Evolutionary conservation across 2,329 filamentous ascomycete genomes (phyloP).

Genomic region (Exophiala phaeomuriformis): DNA sequence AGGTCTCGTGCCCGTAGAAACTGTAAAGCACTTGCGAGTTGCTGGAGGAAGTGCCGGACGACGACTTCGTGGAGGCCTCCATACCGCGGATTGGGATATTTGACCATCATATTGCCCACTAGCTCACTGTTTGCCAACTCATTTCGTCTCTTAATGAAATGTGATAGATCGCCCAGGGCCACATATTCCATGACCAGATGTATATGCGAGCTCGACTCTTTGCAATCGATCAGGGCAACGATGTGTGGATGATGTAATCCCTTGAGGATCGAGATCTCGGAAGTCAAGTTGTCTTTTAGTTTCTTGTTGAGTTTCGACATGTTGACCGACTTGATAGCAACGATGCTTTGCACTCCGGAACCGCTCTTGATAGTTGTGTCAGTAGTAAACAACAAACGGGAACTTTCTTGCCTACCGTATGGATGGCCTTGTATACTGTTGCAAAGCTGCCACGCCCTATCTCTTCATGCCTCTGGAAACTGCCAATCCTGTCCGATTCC

Average conservation of each 20-base stretch:
- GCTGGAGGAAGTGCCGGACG: constrained; percentile 90
- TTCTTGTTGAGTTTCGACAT: constrained; percentile 87
- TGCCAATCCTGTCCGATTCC: constrained; percentile 28
- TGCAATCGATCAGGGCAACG: constrained; percentile 88
- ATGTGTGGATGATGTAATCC: constrained; percentile 93
- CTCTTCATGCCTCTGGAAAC: constrained; percentile 76
- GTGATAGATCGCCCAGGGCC: constrained; percentile 84
- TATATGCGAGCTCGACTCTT: constrained; percentile 79
- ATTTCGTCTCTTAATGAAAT: constrained; percentile 92
- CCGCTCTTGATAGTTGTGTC: constrained; percentile 19
- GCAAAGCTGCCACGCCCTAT: constrained; percentile 98
- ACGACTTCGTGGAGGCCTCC: constrained; percentile 96
- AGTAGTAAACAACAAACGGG: constrained; percentile 11
- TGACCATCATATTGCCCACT: constrained; percentile 82
- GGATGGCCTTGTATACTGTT: constrained; percentile 80
- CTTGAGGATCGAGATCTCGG: constrained; percentile 92
- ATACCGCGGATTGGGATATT: constrained; percentile 75
- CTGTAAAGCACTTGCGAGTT: constrained; percentile 82
- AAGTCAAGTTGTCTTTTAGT: constrained; percentile 89
- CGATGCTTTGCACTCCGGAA: constrained; percentile 49
- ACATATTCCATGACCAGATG: constrained; percentile 99
- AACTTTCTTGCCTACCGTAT: constrained; percentile 58
- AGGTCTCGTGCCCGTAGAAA: constrained; percentile 80
- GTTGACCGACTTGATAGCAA: constrained; percentile 95
- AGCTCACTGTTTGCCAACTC: constrained; percentile 71